phyloP scores from a whole-genome alignment of 2,329 filamentous ascomycete species.

The Paecilomyces sp. region DNA sequence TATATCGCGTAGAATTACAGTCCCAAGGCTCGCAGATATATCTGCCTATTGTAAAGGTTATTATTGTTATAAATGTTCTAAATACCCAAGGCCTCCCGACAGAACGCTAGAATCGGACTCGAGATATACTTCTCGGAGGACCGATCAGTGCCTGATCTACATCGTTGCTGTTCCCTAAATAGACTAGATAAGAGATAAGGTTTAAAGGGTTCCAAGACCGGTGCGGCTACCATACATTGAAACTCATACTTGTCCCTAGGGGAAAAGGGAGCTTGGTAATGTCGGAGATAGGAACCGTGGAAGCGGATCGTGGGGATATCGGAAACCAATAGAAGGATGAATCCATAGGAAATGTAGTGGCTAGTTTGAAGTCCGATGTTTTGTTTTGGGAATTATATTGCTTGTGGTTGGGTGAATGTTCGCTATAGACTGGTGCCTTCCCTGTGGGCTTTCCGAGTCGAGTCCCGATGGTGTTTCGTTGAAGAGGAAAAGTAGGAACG shows the following conservation, averaged over 20 bases:
- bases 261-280: background rate
- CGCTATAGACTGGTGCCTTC: no score
- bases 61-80: background rate
- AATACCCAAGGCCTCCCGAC: background rate
- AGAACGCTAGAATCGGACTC: background rate
- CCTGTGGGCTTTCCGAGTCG: no score
- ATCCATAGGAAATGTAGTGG: no score
- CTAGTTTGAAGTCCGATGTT: no score
- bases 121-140: background rate
- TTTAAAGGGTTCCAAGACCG: background rate
- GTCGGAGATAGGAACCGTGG: background rate
- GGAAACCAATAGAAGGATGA: background rate
- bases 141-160: background rate
- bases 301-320: background rate
- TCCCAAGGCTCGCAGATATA: background rate
- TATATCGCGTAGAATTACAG: background rate
- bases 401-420: no score
- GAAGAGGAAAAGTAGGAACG: no score
- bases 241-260: background rate
- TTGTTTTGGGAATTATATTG: no score
- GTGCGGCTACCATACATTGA: background rate
- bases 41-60: background rate
- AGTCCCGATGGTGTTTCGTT: no score
- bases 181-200: background rate
- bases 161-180: background rate